These are phyloP conservation scores for Pseudocercospora pini-densiflorae DNA, from an alignment of 2,329 filamentous ascomycete species.

Conservation along the genomic window DNA sequence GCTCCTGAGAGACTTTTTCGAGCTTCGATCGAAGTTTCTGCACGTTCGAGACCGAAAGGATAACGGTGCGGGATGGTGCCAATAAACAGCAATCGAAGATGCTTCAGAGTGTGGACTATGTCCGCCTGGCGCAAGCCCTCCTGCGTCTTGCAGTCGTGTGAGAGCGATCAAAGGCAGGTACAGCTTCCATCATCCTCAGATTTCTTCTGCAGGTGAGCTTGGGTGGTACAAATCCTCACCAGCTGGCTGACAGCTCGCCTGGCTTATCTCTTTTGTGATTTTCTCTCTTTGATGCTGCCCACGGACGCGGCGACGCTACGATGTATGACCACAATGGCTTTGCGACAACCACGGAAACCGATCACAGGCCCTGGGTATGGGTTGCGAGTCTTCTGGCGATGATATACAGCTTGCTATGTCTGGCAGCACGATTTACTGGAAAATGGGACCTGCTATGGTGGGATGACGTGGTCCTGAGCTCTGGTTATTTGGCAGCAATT, in stretches of 20 bases:
- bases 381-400: conserved; percentile 25
- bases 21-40: neutral
- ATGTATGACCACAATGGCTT: conserved; percentile 23
- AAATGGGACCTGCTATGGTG: conserved; percentile 32
- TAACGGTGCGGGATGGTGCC: neutral
- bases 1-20: neutral
- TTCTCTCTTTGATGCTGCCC: neutral
- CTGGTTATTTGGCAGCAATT: conserved; percentile 21
- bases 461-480: conserved; percentile 27
- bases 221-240: too few species aligned
- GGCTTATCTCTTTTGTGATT: neutral
- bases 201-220: neutral
- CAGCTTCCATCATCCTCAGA: neutral
- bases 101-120: neutral
- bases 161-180: conserved; percentile 4
- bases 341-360: conserved; percentile 21
- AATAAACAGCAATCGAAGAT: neutral
- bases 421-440: conserved; percentile 23
- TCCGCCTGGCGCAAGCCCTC: neutral
- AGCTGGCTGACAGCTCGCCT: neutral
- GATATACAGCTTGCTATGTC: conserved; percentile 30
- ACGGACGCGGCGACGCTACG: conserved; percentile 8
- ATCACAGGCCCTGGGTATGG: conserved; percentile 30
- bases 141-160: neutral
- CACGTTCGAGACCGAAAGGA: neutral